phyloP scores from a whole-genome alignment of 1,139 yeast genomes.

The Kodamaea arcana region DNA sequence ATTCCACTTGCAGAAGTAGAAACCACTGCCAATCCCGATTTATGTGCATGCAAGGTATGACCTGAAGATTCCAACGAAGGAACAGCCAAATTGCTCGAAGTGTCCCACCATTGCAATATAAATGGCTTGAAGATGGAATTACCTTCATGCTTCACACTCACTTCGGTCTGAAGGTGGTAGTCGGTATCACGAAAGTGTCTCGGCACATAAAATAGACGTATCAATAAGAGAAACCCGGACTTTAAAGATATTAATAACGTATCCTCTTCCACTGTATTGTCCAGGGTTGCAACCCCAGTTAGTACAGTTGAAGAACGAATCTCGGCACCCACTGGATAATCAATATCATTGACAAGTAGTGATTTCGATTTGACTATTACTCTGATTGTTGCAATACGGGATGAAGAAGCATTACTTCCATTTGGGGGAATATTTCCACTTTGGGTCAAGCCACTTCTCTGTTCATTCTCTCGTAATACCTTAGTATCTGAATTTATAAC shows the following conservation, averaged over 20 bases:
- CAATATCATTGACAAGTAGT: conserved; percentile 29
- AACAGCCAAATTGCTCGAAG: conserved; percentile 13
- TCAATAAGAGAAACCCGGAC: conserved; percentile 40
- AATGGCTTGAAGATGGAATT: conserved; percentile 35
- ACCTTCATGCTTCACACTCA: conserved; percentile 6
- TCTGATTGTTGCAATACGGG: background rate
- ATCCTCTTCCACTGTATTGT: conserved; percentile 29
- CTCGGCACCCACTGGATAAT: conserved; percentile 30
- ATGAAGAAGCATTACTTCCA: background rate
- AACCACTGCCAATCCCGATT: conserved; percentile 37
- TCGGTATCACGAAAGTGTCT: conserved; percentile 25
- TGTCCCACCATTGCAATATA: conserved; percentile 52
- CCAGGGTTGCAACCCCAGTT: conserved; percentile 1
- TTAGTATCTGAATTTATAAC: background rate
- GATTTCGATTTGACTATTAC: conserved; percentile 37
- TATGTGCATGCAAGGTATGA: conserved; percentile 27
- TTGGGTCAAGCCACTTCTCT: background rate
- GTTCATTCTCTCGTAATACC: too few relatives aligned
- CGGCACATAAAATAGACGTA: conserved; percentile 35
- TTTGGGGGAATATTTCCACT: background rate
- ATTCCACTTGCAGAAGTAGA: conserved; percentile 34
- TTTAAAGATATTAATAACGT: conserved; percentile 37
- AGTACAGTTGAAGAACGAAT: conserved; percentile 13
- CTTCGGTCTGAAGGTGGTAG: conserved; percentile 13
- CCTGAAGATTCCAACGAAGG: conserved; percentile 36